Percentiles rank a stretch among this genome's conserved stretches.
phyloP scores from a whole-genome alignment of 2,329 filamentous ascomycete species.

The Diaporthe aspalathi region DNA sequence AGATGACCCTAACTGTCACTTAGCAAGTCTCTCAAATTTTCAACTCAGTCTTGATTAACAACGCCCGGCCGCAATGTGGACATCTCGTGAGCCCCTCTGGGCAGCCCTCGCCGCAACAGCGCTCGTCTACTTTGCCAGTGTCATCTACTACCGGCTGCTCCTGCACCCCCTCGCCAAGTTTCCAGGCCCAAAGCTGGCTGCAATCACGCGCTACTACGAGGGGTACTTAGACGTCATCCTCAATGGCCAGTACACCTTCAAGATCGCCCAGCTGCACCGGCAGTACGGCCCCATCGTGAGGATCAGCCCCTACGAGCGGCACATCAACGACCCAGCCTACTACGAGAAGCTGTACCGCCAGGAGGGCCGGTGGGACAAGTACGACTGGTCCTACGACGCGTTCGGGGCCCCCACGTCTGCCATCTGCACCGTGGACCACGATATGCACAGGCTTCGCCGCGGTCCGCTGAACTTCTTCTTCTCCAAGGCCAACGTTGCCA shows the following conservation, averaged over 20 bases:
- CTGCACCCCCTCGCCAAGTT: constrained; percentile 54
- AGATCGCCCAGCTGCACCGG: constrained; percentile 55
- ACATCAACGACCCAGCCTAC: constrained; percentile 45
- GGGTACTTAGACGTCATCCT: constrained; percentile 57
- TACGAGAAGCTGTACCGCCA: constrained; percentile 44
- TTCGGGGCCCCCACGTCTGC: constrained; percentile 8
- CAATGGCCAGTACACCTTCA: constrained; percentile 56
- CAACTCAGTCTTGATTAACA: background rate
- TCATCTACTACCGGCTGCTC: constrained; percentile 46
- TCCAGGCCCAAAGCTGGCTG: constrained; percentile 54
- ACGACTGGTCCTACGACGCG: constrained; percentile 26
- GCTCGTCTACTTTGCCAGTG: background rate
- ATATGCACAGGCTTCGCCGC: constrained; percentile 33
- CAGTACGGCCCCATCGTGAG: constrained; percentile 53
- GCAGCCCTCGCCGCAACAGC: background rate
- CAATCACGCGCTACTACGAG: constrained; percentile 54
- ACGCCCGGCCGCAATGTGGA: background rate
- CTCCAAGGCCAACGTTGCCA: background rate
- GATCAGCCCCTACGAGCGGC: constrained; percentile 49
- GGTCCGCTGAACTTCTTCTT: constrained; percentile 4
- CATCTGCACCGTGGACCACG: constrained; percentile 33
- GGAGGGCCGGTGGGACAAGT: constrained; percentile 34
- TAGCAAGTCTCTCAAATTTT: background rate
- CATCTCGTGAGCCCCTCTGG: background rate
- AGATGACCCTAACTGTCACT: background rate